Evolutionary conservation across 495 filamentous ascomycete species (phyloP).

Genomic region (Trichocladium antarcticum): DNA sequence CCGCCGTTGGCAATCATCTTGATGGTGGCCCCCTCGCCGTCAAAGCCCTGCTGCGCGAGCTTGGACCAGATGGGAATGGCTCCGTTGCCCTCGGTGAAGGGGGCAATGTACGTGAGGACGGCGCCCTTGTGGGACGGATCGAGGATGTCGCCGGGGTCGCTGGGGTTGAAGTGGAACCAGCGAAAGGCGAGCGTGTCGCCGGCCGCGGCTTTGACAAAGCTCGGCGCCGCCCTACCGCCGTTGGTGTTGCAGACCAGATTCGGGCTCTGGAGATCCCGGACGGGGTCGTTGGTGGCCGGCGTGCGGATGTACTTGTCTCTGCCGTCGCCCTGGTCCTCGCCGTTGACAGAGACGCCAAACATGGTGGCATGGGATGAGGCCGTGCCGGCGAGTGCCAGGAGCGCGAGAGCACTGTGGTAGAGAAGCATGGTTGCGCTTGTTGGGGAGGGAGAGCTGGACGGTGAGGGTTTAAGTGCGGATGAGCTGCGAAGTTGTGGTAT

Average conservation of each 20-base stretch:
- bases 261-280: slow-evolving; percentile 29
- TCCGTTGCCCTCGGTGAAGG: slow-evolving; percentile 25
- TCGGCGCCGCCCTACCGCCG: slow-evolving; percentile 19
- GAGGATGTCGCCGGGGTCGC: slow-evolving; percentile 34
- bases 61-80: slow-evolving; percentile 38
- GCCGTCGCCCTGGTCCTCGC: slow-evolving; percentile 32
- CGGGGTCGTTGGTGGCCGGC: slow-evolving; percentile 16
- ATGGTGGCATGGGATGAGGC: slow-evolving; percentile 35
- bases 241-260: slow-evolving; percentile 38
- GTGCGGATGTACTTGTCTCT: slow-evolving; percentile 30
- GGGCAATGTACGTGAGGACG: slow-evolving; percentile 38
- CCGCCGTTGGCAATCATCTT: slow-evolving; percentile 34
- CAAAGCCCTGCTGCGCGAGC: slow-evolving; percentile 35
- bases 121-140: slow-evolving; percentile 38
- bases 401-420: neutral
- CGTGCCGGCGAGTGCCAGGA: slow-evolving; percentile 19
- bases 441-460: too few relatives aligned
- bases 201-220: slow-evolving; percentile 27
- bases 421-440: neutral
- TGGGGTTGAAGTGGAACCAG: slow-evolving; percentile 35
- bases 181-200: slow-evolving; percentile 33
- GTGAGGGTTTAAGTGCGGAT: too few relatives aligned
- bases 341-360: slow-evolving; percentile 33
- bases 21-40: slow-evolving; percentile 30
- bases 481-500: too few relatives aligned